These are phyloP conservation scores for Toxoplasma gondii DNA, from an alignment of 169 alveolate species.

Conservation along the genomic window DNA sequence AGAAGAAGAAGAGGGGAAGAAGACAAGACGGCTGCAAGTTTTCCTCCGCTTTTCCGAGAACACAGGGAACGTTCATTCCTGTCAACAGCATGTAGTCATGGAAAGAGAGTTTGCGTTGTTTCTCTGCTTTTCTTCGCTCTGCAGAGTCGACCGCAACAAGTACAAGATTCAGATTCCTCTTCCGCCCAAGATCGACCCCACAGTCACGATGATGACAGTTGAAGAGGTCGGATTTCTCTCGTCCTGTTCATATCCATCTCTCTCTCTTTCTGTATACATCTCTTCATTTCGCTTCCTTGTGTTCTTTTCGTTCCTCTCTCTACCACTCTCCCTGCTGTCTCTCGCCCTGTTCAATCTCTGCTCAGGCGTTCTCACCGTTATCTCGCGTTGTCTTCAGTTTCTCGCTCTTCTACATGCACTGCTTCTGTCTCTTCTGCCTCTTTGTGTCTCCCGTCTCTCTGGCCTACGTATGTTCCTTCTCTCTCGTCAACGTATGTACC, in stretches of 20 bases:
- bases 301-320: too few species aligned
- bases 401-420: neutral
- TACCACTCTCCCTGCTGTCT: too few species aligned
- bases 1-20: too few species aligned
- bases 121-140: neutral
- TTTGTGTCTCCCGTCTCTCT: neutral
- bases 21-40: too few species aligned
- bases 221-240: slow-evolving; percentile 85
- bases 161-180: slow-evolving; percentile 96
- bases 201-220: slow-evolving; percentile 99
- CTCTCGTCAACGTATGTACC: too few species aligned
- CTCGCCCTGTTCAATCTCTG: neutral
- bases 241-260: neutral
- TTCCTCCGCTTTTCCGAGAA: too few species aligned
- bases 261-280: neutral
- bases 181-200: slow-evolving; percentile 99
- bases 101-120: too few species aligned
- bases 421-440: neutral
- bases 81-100: too few species aligned
- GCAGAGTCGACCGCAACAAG: slow-evolving; percentile 92
- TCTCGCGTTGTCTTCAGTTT: neutral
- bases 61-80: too few species aligned
- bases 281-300: too few species aligned
- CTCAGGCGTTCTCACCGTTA: neutral
- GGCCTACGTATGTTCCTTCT: too few species aligned